phyloP scores from a whole-genome alignment of 1,139 yeast species.

The Saccharomyces uvarum region DNA sequence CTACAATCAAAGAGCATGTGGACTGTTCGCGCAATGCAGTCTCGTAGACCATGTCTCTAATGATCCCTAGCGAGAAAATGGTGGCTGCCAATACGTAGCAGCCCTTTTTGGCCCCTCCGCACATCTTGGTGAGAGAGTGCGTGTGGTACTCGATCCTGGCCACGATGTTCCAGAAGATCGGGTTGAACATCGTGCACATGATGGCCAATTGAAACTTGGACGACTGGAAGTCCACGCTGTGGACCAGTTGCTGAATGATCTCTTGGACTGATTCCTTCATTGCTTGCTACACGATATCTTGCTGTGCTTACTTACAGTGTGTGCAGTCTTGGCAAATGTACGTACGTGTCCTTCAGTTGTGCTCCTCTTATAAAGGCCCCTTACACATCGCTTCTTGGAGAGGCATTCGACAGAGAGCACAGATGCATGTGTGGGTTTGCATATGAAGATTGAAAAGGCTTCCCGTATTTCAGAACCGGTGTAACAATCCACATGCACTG shows the following conservation, averaged over 20 bases:
- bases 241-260: constrained; percentile 3
- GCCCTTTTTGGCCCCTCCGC: constrained; percentile 55
- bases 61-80: constrained; percentile 76
- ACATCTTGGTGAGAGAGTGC: constrained; percentile 62
- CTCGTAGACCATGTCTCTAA: constrained; percentile 72
- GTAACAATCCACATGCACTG: background rate
- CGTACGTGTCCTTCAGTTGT: background rate
- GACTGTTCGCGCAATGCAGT: constrained; percentile 56
- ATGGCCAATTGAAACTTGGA: constrained; percentile 34
- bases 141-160: constrained; percentile 81
- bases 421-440: constrained; percentile 1
- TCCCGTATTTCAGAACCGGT: background rate
- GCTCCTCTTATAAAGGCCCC: background rate
- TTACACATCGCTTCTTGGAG: background rate
- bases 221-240: constrained; percentile 9
- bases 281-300: background rate
- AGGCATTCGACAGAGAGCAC: background rate
- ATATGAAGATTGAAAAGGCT: constrained; percentile 1
- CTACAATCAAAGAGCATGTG: constrained; percentile 37
- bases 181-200: constrained; percentile 74
- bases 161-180: constrained; percentile 88
- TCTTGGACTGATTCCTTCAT: background rate
- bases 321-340: background rate
- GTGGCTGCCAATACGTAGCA: constrained; percentile 77
- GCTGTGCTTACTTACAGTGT: background rate